phyloP scores from a whole-genome alignment of 75 land plant species.

The Pinus taeda region DNA sequence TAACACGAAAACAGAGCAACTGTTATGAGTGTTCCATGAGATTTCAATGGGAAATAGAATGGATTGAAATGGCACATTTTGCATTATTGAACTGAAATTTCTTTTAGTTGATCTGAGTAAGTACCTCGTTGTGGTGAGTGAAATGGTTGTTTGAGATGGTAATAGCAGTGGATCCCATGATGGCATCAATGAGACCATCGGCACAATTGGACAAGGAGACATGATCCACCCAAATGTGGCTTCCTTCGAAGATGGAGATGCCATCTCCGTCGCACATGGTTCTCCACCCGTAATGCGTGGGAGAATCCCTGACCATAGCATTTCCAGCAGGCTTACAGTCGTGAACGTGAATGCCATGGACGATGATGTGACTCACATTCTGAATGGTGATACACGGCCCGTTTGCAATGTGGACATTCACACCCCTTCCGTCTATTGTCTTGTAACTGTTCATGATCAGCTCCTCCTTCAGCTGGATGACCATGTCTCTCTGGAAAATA shows the following conservation, averaged over 20 bases:
- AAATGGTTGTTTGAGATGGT: too few relatives aligned
- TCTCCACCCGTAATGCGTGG: slow-evolving; percentile 32
- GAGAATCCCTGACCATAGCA: slow-evolving; percentile 37
- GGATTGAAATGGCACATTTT: too few relatives aligned
- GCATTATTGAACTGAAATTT: too few relatives aligned
- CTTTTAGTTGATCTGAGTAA: too few relatives aligned
- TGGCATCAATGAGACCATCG: too few relatives aligned
- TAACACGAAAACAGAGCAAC: too few relatives aligned
- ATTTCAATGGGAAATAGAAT: too few relatives aligned
- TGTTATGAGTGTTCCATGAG: too few relatives aligned
- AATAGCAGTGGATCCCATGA: too few relatives aligned
- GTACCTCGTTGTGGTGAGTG: too few relatives aligned
- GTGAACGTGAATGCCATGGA: slow-evolving; percentile 48
- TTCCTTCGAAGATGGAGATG: slow-evolving; percentile 24
- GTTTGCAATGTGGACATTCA: slow-evolving; percentile 46
- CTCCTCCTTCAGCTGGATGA: slow-evolving; percentile 45
- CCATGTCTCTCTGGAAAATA: slow-evolving; percentile 41
- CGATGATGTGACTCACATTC: slow-evolving; percentile 36
- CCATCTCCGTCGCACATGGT: slow-evolving; percentile 43
- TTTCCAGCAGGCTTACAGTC: slow-evolving; percentile 51
- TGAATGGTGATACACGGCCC: slow-evolving; percentile 49
- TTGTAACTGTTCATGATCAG: slow-evolving; percentile 52
- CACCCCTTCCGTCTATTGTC: slow-evolving; percentile 51
- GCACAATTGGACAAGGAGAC: not conserved
- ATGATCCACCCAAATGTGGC: too few relatives aligned